These are phyloP conservation scores for Torulaspora delbrueckii DNA, from an alignment of 805 yeast genomes.

Conservation along the genomic window DNA sequence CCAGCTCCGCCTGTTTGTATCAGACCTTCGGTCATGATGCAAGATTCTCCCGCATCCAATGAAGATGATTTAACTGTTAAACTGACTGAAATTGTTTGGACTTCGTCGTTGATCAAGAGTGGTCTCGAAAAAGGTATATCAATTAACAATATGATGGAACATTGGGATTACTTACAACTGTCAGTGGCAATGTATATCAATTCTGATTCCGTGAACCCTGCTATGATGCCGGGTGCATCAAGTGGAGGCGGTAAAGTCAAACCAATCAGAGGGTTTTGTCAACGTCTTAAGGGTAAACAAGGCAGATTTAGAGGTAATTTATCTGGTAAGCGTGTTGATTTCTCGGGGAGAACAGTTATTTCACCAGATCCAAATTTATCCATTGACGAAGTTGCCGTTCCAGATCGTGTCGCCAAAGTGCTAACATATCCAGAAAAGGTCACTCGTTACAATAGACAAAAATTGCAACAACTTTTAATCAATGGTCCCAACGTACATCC, in stretches of 20 bases:
- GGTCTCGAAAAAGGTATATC: constrained; percentile 95
- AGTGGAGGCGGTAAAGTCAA: constrained; percentile 52
- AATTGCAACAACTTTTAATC: constrained; percentile 64
- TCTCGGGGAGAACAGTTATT: constrained; percentile 96
- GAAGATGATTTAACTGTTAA: constrained; percentile 97
- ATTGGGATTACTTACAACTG: constrained; percentile 95
- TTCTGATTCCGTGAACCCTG: constrained; percentile 85
- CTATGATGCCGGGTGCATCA: constrained; percentile 65
- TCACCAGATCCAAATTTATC: constrained; percentile 96
- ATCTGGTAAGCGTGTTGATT: constrained; percentile 98
- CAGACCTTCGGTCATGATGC: constrained; percentile 93
- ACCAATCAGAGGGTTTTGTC: constrained; percentile 91
- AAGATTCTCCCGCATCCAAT: constrained; percentile 80
- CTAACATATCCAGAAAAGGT: constrained; percentile 94
- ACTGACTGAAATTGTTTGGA: constrained; percentile 94
- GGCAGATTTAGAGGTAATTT: constrained; percentile 98
- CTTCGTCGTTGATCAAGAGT: constrained; percentile 87
- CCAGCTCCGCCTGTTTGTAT: constrained; percentile 99
- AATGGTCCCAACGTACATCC: constrained; percentile 91
- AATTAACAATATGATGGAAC: constrained; percentile 91
- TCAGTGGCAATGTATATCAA: constrained; percentile 97
- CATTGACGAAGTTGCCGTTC: constrained; percentile 97
- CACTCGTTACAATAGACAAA: constrained; percentile 77
- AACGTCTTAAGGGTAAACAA: constrained; percentile 95
- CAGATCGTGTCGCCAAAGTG: constrained; percentile 92